Evolutionary conservation across 371 early-diverging fungal genomes (phyloP).

Genomic region (Mucor ambiguus): DNA sequence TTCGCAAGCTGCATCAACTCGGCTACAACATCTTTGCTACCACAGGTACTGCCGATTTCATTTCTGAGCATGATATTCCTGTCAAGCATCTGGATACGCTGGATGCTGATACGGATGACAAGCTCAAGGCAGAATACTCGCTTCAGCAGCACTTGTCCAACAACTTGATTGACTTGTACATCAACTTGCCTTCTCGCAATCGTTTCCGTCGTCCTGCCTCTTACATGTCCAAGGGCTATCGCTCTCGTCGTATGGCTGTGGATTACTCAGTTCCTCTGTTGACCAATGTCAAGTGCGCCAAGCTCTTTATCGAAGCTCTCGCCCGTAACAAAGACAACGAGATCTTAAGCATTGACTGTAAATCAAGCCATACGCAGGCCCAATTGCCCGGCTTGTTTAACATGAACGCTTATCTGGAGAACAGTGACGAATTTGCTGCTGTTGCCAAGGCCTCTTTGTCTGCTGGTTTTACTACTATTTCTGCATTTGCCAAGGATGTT

Average conservation of each 20-base stretch:
- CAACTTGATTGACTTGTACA: conserved; percentile 96
- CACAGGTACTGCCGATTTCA: conserved; percentile 93
- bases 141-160: conserved; percentile 92
- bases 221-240: conserved; percentile 95
- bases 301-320: conserved; percentile 94
- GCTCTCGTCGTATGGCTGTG: conserved; percentile 94
- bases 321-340: conserved; percentile 77
- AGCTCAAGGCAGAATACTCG: conserved; percentile 87
- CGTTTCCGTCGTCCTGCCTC: conserved; percentile 93
- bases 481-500: conserved; percentile 58
- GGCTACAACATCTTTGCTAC: conserved; percentile 94
- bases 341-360: conserved; percentile 82
- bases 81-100: conserved; percentile 88
- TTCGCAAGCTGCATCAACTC: conserved; percentile 75
- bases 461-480: conserved; percentile 87
- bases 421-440: conserved; percentile 54
- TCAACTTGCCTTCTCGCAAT: conserved; percentile 96
- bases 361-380: conserved; percentile 83
- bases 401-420: conserved; percentile 67
- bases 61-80: conserved; percentile 88
- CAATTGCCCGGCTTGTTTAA: conserved; percentile 88
- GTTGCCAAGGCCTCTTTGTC: conserved; percentile 76
- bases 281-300: conserved; percentile 97
- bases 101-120: conserved; percentile 52
- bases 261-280: conserved; percentile 96